Evolutionary conservation across 2,329 filamentous ascomycete species (phyloP), one percentile per base, ranked within the genome.

Genomic region (Xylogone sp.): DNA sequence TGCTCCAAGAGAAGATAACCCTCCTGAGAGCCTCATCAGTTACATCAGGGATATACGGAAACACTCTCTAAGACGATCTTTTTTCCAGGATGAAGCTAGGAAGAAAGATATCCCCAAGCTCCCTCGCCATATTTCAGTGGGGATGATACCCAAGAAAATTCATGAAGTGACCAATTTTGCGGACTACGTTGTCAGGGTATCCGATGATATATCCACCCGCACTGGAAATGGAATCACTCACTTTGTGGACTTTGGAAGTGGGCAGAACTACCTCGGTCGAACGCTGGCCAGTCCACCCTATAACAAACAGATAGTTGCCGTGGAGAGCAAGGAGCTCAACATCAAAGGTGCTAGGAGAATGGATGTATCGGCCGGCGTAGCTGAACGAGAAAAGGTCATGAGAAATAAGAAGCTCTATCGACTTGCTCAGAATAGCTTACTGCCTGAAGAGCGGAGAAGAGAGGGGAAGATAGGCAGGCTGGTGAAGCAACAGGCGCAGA

Each of bases 71-170:
- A 70, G 71, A 7, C 77, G 92, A 29, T 75, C 82, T 2, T 88
- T 88, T 51, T 62, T 68, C 1, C 68, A 61, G n/a, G 34, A 39
- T 39, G 34, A 19, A 49, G 43, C 2, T 13, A 65, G 69, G 50
- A 65, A 69, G 43, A 75, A 76, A 51, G 24, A 27, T 71, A 80
- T 50, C 75, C 81, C 34, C 4, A 75, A 77, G 58, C 67, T 96
- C 20, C 83, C 90, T 2, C 79, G 83, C 46, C 80, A 86, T 59
- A 81, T 96, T 16, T 82, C 88, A 0, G 81, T 96, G 13, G 94
- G 94, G 3, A 99, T 99, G 94, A 96, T 90, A 56, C 82, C 87
- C 18, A 99, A 99, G 69, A 99, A 99, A 70, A 79, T 90, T 1
- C 94, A 99, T 64, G 94, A 99, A 72, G 94, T 97, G 27, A 81